Evolutionary conservation across 1,139 yeast species (phyloP).

Genomic region (Candida pseudocylindracea): DNA sequence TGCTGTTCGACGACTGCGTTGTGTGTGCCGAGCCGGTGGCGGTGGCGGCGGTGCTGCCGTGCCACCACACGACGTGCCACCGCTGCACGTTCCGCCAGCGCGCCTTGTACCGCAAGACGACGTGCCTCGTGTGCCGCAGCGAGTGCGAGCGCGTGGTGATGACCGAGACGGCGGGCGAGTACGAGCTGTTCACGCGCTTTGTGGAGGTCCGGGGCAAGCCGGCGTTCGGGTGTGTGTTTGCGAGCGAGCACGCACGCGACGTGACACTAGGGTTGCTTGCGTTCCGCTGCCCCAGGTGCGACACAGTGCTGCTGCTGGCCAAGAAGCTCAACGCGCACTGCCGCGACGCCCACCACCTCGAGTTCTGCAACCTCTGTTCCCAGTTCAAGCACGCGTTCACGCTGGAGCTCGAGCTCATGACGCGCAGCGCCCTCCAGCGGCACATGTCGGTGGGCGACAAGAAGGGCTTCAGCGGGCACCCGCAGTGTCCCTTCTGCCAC

Average conservation of each 20-base stretch:
- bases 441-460: slow-evolving; percentile 55
- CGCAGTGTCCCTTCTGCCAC: slow-evolving; percentile 66
- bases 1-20: slow-evolving; percentile 20
- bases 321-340: slow-evolving; percentile 45
- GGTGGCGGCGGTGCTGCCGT: slow-evolving; percentile 52
- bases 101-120: slow-evolving; percentile 48
- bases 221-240: slow-evolving; percentile 20
- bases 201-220: slow-evolving; percentile 15
- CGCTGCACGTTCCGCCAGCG: slow-evolving; percentile 67
- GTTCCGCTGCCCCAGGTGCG: slow-evolving; percentile 36
- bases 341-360: slow-evolving; percentile 33
- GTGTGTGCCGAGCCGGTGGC: slow-evolving; percentile 62
- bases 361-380: slow-evolving; percentile 57
- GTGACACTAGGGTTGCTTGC: slow-evolving; percentile 29
- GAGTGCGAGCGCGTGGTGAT: slow-evolving; percentile 38
- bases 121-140: slow-evolving; percentile 70
- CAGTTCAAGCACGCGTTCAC: slow-evolving; percentile 59
- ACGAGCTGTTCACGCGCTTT: slow-evolving; percentile 18
- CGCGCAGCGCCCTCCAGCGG: slow-evolving; percentile 34
- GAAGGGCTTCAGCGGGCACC: slow-evolving; percentile 74
- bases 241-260: slow-evolving; percentile 16
- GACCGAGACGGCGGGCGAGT: slow-evolving; percentile 13
- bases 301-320: slow-evolving; percentile 19
- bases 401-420: slow-evolving; percentile 40
- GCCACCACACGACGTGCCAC: slow-evolving; percentile 75